phyloP scores from a whole-genome alignment of 192 early-diverging fungal species.

The Dissophora ornata region DNA sequence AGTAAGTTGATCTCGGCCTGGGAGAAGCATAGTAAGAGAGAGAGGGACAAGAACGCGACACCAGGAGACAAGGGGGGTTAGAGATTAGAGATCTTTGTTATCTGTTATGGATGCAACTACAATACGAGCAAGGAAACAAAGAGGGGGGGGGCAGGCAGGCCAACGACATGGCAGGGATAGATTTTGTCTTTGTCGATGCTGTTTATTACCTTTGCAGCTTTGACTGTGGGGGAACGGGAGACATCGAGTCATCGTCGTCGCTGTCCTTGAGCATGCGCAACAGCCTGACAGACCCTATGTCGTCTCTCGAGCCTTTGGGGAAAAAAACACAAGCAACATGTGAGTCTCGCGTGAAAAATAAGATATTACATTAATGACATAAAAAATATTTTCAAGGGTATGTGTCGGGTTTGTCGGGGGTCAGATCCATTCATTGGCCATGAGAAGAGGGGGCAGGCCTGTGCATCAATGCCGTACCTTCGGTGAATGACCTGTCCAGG shows the following conservation, averaged over 20 bases:
- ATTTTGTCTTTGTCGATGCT: no score
- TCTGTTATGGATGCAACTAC: no score
- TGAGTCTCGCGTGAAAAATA: neutral
- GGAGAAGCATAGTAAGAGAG: no score
- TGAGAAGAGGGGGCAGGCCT: no score
- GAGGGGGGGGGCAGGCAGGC: neutral
- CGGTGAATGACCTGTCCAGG: slow-evolving; percentile 45
- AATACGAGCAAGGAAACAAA: neutral
- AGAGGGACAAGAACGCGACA: neutral
- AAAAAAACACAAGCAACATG: neutral
- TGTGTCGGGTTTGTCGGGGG: no score
- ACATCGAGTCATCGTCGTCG: slow-evolving; percentile 41
- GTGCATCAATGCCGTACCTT: slow-evolving; percentile 14
- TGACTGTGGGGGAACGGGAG: neutral
- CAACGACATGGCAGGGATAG: neutral
- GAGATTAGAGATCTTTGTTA: neutral
- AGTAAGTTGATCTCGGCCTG: slow-evolving; percentile 34
- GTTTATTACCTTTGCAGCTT: slow-evolving; percentile 42
- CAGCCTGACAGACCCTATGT: slow-evolving; percentile 45
- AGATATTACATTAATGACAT: no score
- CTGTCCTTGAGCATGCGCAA: slow-evolving; percentile 50
- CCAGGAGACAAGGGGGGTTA: slow-evolving; percentile 11
- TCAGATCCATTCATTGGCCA: no score
- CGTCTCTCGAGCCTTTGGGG: slow-evolving; percentile 24
- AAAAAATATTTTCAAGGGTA: neutral